A percentile compares a stretch with the other conserved stretches of the same genome.
Evolutionary conservation across 2,329 filamentous ascomycete species (phyloP).

Genomic region (Zymoseptoria crescenta): DNA sequence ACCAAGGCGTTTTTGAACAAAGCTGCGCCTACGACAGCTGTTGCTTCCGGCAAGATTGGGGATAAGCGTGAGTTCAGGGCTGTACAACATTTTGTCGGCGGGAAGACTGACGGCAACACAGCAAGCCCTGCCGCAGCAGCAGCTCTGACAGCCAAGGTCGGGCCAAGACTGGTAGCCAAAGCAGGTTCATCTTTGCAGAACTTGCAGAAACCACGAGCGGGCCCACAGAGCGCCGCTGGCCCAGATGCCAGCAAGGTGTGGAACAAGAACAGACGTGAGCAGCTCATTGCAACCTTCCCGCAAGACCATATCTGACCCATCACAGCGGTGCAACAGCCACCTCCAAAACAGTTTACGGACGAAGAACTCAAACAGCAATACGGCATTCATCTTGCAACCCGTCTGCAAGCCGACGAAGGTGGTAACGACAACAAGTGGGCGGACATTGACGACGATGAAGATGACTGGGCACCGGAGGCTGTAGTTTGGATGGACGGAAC

Average conservation of each 20-base stretch:
- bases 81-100: background rate
- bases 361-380: constrained; percentile 78
- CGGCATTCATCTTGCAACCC: constrained; percentile 75
- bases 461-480: constrained; percentile 77
- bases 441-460: constrained; percentile 81
- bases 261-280: constrained; percentile 81
- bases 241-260: constrained; percentile 71
- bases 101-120: constrained; percentile 11
- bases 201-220: constrained; percentile 32
- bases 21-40: constrained; percentile 46
- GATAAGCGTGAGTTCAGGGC: constrained; percentile 44
- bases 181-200: constrained; percentile 52
- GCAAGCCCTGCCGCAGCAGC: constrained; percentile 43
- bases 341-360: constrained; percentile 75
- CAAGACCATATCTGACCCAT: constrained; percentile 10
- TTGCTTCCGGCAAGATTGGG: constrained; percentile 38
- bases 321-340: constrained; percentile 54
- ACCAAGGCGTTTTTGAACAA: constrained; percentile 82
- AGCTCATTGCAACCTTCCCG: constrained; percentile 9
- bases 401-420: constrained; percentile 65
- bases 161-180: constrained; percentile 69
- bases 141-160: constrained; percentile 37
- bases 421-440: constrained; percentile 78
- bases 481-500: constrained; percentile 87
- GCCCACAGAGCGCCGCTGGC: constrained; percentile 36